Evolutionary conservation across 2,329 filamentous ascomycete genomes (phyloP).

Genomic region (Trichoderma harzianum): DNA sequence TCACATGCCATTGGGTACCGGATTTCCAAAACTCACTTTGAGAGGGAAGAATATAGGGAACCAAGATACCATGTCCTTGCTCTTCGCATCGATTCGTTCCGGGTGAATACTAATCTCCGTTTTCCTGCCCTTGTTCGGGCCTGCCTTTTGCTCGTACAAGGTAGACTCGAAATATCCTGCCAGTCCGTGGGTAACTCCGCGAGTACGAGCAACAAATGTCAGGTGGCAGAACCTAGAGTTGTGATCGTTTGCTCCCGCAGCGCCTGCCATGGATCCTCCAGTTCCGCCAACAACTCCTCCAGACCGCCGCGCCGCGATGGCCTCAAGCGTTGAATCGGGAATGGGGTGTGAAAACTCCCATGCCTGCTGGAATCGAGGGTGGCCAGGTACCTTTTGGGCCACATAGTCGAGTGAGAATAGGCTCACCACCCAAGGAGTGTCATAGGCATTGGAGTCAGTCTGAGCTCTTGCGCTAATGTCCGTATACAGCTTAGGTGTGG

Average conservation of each 20-base stretch:
- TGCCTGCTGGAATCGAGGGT: slow-evolving; percentile 65
- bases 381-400: slow-evolving; percentile 58
- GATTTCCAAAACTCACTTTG: slow-evolving; percentile 58
- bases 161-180: slow-evolving; percentile 96
- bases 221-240: slow-evolving; percentile 78
- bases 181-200: slow-evolving; percentile 84
- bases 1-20: background rate
- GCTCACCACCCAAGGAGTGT: slow-evolving; percentile 93
- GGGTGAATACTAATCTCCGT: slow-evolving; percentile 92
- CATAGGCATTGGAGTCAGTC: slow-evolving; percentile 69
- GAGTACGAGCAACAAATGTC: slow-evolving; percentile 71
- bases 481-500: slow-evolving; percentile 78
- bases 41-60: slow-evolving; percentile 98
- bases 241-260: slow-evolving; percentile 83
- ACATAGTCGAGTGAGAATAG: slow-evolving; percentile 87
- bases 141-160: slow-evolving; percentile 63
- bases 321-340: slow-evolving; percentile 53
- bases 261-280: slow-evolving; percentile 69
- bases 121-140: slow-evolving; percentile 41
- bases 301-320: slow-evolving; percentile 55
- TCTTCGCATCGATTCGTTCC: slow-evolving; percentile 86
- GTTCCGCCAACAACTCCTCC: slow-evolving; percentile 65
- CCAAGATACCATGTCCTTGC: slow-evolving; percentile 98
- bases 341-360: slow-evolving; percentile 81
- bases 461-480: slow-evolving; percentile 66